Conservation (phyloP, 495 filamentous ascomycete genomes). For the Penicillium maclennaniae region DNA sequence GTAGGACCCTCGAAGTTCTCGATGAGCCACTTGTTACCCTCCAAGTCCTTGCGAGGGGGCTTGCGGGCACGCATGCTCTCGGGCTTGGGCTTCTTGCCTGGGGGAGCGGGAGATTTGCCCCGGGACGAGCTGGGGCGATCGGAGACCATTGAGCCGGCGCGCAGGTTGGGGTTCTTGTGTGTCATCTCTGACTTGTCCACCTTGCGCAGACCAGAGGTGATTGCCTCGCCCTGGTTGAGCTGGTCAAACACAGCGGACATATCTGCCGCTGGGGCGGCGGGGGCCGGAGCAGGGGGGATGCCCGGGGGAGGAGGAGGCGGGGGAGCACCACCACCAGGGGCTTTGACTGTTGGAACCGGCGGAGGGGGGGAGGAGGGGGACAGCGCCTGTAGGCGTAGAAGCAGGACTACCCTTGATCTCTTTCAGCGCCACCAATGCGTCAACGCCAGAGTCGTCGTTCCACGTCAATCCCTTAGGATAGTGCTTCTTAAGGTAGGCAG, state of each 20-base stretch:
- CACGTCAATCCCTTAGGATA: constrained; percentile 77
- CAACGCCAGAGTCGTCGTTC: constrained; percentile 75
- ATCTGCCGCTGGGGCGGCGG: constrained; percentile 45
- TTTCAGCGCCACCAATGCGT: constrained; percentile 65
- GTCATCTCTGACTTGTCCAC: constrained; percentile 95
- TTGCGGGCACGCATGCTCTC: constrained; percentile 92
- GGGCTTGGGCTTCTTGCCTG: constrained; percentile 89
- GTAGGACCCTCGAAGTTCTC: constrained; percentile 87
- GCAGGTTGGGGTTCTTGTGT: constrained; percentile 94
- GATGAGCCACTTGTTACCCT: constrained; percentile 93
- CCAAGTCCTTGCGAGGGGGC: constrained; percentile 84
- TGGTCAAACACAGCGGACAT: constrained; percentile 85
- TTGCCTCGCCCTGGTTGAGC: constrained; percentile 78
- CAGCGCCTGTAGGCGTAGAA: constrained; percentile 32
- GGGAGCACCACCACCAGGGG: constrained; percentile 62
- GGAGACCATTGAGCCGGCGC: constrained; percentile 64
- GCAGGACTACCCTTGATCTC: constrained; percentile 54
- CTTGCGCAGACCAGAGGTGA: constrained; percentile 85
- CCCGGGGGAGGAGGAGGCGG: constrained; percentile 67
- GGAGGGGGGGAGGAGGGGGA: constrained; percentile 55
- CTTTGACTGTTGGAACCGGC: constrained; percentile 52
- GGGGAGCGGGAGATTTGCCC: constrained; percentile 78
- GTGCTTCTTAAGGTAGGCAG: constrained; percentile 75
- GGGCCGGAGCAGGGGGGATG: constrained; percentile 29
- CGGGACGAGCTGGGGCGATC: constrained; percentile 50